Conservation (phyloP, 148 eudicot genomes). For the Selenicereus undatus region DNA sequence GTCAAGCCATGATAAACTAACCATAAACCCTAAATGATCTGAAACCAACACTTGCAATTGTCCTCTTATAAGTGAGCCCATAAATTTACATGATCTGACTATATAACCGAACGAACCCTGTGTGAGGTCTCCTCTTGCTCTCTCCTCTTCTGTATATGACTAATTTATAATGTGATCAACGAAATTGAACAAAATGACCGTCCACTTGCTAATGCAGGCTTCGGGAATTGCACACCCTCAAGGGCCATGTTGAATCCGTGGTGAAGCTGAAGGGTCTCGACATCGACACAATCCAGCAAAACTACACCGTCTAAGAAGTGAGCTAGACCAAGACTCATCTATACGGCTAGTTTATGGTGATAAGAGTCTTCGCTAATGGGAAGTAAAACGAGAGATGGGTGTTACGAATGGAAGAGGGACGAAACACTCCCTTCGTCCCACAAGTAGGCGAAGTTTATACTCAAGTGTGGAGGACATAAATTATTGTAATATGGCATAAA, state of each 20-base stretch:
- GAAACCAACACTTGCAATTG: not conserved
- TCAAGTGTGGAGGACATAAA: slow-evolving; percentile 19
- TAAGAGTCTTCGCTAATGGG: slow-evolving; percentile 26
- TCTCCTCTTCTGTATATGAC: not conserved
- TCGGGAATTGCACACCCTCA: slow-evolving; percentile 86
- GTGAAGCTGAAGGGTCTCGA: slow-evolving; percentile 89
- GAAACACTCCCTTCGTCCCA: not conserved
- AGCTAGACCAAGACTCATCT: not conserved
- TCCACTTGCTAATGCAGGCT: slow-evolving; percentile 39
- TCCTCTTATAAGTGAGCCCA: not conserved
- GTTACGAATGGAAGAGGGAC: slow-evolving; percentile 5
- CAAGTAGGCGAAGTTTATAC: slow-evolving; percentile 17
- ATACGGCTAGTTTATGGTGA: slow-evolving; percentile 23
- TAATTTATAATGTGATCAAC: not conserved
- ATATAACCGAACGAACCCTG: not conserved
- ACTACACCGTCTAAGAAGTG: slow-evolving; percentile 60
- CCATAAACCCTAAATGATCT: not conserved
- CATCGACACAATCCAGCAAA: slow-evolving; percentile 77
- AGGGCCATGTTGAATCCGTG: slow-evolving; percentile 88
- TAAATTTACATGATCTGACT: not conserved
- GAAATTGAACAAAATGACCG: not conserved
- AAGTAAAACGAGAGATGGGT: slow-evolving; percentile 14
- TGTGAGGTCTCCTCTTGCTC: not conserved
- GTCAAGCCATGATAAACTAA: not conserved
- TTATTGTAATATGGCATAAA: slow-evolving; percentile 17